These are phyloP conservation scores for Candida namnaoensis DNA, from an alignment of 805 yeast genomes.

Conservation along the genomic window DNA sequence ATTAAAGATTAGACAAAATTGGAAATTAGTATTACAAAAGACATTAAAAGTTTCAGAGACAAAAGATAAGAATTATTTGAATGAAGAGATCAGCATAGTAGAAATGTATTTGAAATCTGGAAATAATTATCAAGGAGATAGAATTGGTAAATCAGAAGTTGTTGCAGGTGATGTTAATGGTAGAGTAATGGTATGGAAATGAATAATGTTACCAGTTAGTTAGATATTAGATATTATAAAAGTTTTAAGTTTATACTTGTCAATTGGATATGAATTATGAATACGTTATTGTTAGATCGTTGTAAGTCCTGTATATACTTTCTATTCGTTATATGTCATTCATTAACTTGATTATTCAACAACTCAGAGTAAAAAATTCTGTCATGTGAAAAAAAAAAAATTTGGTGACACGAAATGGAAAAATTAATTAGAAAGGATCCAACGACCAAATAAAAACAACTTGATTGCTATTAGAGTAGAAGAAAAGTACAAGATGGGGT, in stretches of 20 bases:
- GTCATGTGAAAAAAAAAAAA: not conserved
- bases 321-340: no score
- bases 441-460: not conserved
- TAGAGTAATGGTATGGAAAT: slow-evolving; percentile 38
- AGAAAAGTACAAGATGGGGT: not conserved
- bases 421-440: not conserved
- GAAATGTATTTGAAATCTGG: slow-evolving; percentile 24
- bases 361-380: no score
- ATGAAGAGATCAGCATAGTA: slow-evolving; percentile 19
- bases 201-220: not conserved
- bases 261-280: no score
- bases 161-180: slow-evolving; percentile 50
- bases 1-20: slow-evolving; percentile 14
- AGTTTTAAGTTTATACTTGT: no score
- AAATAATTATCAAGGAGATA: slow-evolving; percentile 24
- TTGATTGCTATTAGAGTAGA: no score
- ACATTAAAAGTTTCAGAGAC: slow-evolving; percentile 14
- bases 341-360: no score
- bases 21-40: slow-evolving; percentile 17
- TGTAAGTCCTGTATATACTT: no score
- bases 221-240: no score
- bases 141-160: slow-evolving; percentile 30
- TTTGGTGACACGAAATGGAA: slow-evolving; percentile 3
- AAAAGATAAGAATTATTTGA: slow-evolving; percentile 4
- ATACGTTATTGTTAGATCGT: no score